phyloP scores from a whole-genome alignment of 179 eudicot genomes.

The Camellia oleifera region DNA sequence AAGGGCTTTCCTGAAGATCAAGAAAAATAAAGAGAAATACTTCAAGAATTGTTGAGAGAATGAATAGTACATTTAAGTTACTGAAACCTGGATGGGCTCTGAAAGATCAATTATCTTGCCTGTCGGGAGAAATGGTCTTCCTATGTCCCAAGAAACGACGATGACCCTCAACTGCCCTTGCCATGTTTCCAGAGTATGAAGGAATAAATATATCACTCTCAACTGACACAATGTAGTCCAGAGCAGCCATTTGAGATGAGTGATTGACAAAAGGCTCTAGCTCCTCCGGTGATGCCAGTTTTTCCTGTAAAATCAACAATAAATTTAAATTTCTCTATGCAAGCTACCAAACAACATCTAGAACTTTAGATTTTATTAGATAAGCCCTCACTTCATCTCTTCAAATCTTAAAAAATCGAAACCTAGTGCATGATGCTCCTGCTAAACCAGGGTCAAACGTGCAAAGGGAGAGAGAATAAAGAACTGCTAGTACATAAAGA shows the following conservation, averaged over 20 bases:
- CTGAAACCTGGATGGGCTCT: background rate
- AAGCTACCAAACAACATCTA: background rate
- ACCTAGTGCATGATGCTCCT: too few relatives aligned
- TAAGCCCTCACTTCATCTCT: background rate
- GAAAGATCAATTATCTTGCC: conserved; percentile 32
- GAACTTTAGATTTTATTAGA: background rate
- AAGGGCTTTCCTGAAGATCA: conserved; percentile 58
- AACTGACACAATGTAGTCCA: conserved; percentile 92
- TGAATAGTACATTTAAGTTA: background rate
- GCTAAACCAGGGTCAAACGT: too few relatives aligned
- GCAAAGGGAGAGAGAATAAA: too few relatives aligned
- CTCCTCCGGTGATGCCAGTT: conserved; percentile 36
- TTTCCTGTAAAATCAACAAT: background rate
- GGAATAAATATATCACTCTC: conserved; percentile 95
- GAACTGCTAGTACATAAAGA: too few relatives aligned
- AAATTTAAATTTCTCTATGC: background rate
- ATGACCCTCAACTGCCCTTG: conserved; percentile 96
- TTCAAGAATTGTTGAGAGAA: conserved; percentile 4
- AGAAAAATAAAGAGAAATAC: conserved; percentile 13
- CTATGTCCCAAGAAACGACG: conserved; percentile 92
- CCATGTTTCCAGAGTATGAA: conserved; percentile 97
- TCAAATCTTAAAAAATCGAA: background rate
- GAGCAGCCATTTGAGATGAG: conserved; percentile 96
- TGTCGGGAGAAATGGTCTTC: conserved; percentile 92
- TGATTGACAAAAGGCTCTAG: conserved; percentile 76